These are phyloP conservation scores for Xylaria venustula DNA, from an alignment of 495 filamentous ascomycete species.

Conservation along the genomic window DNA sequence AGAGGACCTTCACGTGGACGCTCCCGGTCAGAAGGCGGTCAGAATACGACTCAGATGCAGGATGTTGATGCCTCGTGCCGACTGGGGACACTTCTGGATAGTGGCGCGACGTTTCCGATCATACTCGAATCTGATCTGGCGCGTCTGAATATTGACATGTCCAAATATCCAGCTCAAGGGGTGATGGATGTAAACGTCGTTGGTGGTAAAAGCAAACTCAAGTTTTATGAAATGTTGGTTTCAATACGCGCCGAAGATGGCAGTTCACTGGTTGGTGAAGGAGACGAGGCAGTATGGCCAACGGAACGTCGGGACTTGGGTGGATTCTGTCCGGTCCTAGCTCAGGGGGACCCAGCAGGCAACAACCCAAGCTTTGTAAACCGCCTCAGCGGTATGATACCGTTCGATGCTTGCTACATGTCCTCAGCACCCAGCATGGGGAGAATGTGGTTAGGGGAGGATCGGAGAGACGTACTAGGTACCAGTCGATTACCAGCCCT, in stretches of 20 bases:
- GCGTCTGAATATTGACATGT: conserved; percentile 30
- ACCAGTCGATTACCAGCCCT: conserved; percentile 39
- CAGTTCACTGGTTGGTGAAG: conserved; percentile 17
- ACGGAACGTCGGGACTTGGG: conserved; percentile 18
- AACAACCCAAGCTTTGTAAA: neutral
- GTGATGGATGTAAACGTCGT: conserved; percentile 23
- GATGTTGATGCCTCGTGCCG: conserved; percentile 6
- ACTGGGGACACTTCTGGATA: conserved; percentile 40
- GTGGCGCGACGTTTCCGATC: conserved; percentile 43
- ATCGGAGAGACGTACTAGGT: conserved; percentile 45
- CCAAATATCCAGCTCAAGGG: conserved; percentile 39
- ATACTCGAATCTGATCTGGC: conserved; percentile 35
- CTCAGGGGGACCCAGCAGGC: neutral
- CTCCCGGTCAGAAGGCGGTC: neutral
- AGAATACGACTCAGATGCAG: neutral
- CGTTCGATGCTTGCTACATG: conserved; percentile 42
- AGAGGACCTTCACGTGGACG: conserved; percentile 6
- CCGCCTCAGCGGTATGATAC: conserved; percentile 43
- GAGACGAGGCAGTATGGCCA: conserved; percentile 24
- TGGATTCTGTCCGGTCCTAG: conserved; percentile 22
- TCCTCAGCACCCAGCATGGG: conserved; percentile 37
- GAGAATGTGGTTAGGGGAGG: conserved; percentile 40
- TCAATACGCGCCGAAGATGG: conserved; percentile 25
- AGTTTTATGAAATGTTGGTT: conserved; percentile 44
- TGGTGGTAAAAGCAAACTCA: conserved; percentile 5